These are phyloP conservation scores for Penicillium manginii DNA, from an alignment of 495 filamentous ascomycete genomes.

Conservation along the genomic window DNA sequence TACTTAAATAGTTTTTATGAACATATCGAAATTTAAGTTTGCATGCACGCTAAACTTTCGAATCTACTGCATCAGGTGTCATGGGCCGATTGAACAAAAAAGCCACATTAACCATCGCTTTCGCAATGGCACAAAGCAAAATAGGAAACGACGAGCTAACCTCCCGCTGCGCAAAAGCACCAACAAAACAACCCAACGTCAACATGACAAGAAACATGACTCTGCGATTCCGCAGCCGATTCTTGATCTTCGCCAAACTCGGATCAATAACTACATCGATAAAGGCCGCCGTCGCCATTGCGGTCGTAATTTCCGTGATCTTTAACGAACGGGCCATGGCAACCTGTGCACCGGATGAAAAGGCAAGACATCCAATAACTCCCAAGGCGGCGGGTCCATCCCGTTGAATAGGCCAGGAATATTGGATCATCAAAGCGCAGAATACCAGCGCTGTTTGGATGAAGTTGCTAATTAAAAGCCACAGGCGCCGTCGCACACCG, in stretches of 20 bases:
- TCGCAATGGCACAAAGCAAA: slow-evolving; percentile 26
- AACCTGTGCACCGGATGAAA: slow-evolving; percentile 61
- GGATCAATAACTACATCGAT: slow-evolving; percentile 62
- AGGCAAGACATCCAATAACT: slow-evolving; percentile 56
- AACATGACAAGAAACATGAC: slow-evolving; percentile 54
- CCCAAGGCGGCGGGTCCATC: slow-evolving; percentile 41
- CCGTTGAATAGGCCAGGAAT: slow-evolving; percentile 32
- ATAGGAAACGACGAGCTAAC: slow-evolving; percentile 22
- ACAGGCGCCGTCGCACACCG: slow-evolving; percentile 52
- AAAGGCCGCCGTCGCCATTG: slow-evolving; percentile 69
- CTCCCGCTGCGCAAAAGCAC: slow-evolving; percentile 39
- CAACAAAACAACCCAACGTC: slow-evolving; percentile 55
- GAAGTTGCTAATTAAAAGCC: slow-evolving; percentile 55
- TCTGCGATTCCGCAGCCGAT: slow-evolving; percentile 55
- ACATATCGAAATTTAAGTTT: too few relatives aligned
- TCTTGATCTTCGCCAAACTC: slow-evolving; percentile 43
- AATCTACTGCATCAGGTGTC: neutral
- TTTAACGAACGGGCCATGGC: slow-evolving; percentile 56
- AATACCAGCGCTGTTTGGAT: slow-evolving; percentile 60
- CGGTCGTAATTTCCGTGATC: slow-evolving; percentile 67
- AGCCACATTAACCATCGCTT: slow-evolving; percentile 18
- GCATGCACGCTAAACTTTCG: slow-evolving; percentile 10
- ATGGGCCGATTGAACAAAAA: slow-evolving; percentile 26
- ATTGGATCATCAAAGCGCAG: slow-evolving; percentile 51
- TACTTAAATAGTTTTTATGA: too few relatives aligned